These are phyloP conservation scores for Vaccinium myrtillus DNA, from an alignment of 148 eudicot species.

Conservation along the genomic window DNA sequence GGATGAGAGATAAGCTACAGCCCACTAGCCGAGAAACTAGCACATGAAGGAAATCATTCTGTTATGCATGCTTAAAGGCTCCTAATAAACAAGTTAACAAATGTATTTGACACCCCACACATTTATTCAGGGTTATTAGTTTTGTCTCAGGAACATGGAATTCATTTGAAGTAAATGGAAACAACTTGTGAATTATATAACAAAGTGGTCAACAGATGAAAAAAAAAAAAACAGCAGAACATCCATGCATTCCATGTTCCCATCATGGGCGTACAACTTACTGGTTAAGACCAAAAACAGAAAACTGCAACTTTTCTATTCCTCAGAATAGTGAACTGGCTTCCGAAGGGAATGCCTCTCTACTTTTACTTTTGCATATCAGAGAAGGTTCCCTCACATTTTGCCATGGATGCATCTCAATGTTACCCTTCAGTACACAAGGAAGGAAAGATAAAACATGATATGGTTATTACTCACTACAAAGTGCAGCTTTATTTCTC, in stretches of 20 bases:
- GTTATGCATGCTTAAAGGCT: background rate
- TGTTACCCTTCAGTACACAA: background rate
- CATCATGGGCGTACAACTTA: background rate
- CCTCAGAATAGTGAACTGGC: background rate
- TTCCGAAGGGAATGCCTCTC: background rate
- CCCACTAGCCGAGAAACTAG: background rate
- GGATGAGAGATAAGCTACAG: background rate
- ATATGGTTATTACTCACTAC: background rate
- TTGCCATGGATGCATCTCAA: background rate
- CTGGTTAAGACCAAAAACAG: background rate
- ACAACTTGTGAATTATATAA: background rate
- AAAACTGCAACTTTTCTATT: background rate
- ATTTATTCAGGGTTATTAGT: background rate
- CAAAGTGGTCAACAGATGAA: background rate
- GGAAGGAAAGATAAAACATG: background rate
- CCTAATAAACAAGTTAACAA: background rate
- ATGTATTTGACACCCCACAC: background rate
- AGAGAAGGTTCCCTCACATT: background rate
- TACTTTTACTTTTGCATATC: background rate
- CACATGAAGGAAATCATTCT: background rate
- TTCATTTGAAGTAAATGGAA: background rate
- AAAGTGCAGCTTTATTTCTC: constrained; percentile 9
- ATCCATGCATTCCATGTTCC: background rate
- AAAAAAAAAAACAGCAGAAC: background rate
- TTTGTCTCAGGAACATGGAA: background rate